Evolutionary conservation across 192 early-diverging fungal species (phyloP).

Genomic region (Backusella australiensis): DNA sequence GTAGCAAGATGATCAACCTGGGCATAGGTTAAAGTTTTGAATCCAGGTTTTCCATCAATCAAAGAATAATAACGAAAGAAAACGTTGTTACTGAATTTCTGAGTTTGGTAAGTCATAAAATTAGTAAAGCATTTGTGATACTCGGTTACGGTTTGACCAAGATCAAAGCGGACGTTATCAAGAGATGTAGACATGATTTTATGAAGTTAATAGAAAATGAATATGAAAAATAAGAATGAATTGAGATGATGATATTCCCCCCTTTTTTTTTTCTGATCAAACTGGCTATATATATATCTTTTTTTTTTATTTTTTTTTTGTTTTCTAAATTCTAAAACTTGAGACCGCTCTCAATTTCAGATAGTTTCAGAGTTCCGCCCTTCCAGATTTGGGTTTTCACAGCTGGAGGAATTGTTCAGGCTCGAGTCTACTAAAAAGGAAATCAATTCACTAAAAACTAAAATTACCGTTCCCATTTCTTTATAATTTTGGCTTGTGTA

Average conservation of each 20-base stretch:
- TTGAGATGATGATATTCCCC: not conserved
- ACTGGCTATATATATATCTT: not conserved
- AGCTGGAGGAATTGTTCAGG: too few species aligned
- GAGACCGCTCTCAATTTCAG: not conserved
- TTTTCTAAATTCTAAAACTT: not conserved
- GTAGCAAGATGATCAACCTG: slow-evolving; percentile 14
- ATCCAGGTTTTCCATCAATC: not conserved
- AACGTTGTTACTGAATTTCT: not conserved
- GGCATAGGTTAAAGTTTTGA: slow-evolving; percentile 8
- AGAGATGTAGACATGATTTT: not conserved
- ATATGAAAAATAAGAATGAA: not conserved
- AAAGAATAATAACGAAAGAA: not conserved
- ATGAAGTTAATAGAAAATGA: not conserved
- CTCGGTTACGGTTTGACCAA: not conserved
- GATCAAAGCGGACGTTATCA: not conserved
- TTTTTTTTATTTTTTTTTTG: not conserved
- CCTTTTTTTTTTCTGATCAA: not conserved
- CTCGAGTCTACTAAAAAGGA: too few species aligned
- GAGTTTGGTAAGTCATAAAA: not conserved
- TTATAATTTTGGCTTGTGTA: too few species aligned
- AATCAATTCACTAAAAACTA: too few species aligned
- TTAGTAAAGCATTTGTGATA: not conserved
- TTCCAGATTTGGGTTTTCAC: too few species aligned
- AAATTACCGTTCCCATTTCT: too few species aligned
- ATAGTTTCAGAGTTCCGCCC: too few species aligned